Evolutionary conservation across 2,329 filamentous ascomycete genomes (phyloP).

Genomic region (Ambrosiella beaveri): DNA sequence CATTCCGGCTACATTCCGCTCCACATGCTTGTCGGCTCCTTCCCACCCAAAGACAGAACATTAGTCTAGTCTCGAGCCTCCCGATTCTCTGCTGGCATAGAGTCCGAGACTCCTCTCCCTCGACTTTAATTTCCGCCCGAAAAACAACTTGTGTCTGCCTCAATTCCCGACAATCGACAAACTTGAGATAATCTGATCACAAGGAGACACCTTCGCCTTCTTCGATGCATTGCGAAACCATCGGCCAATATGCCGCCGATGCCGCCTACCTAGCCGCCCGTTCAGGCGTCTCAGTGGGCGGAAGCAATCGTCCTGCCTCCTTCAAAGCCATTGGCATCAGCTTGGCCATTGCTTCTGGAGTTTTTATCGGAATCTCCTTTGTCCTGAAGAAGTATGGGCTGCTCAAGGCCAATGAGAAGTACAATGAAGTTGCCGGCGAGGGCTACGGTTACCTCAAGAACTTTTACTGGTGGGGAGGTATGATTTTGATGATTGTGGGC

Average conservation of each 20-base stretch:
- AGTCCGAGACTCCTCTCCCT: not conserved
- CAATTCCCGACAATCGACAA: not conserved
- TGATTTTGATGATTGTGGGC: slow-evolving; percentile 92
- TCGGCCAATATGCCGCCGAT: slow-evolving; percentile 4
- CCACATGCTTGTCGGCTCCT: not conserved
- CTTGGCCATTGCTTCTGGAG: slow-evolving; percentile 68
- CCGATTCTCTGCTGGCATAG: not conserved
- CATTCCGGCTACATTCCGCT: not conserved
- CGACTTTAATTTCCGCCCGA: no score
- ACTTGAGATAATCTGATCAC: not conserved
- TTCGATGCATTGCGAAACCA: slow-evolving; percentile 5
- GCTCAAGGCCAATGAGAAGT: slow-evolving; percentile 85
- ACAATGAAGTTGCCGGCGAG: slow-evolving; percentile 87
- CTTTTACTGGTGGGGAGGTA: slow-evolving; percentile 83
- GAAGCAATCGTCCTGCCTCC: slow-evolving; percentile 26
- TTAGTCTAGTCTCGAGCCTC: not conserved
- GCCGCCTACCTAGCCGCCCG: slow-evolving; percentile 18
- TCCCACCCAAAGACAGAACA: not conserved
- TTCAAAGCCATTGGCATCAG: slow-evolving; percentile 81
- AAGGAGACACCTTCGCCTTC: not conserved
- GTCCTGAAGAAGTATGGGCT: slow-evolving; percentile 89
- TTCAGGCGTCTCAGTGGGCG: slow-evolving; percentile 19
- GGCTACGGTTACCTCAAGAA: slow-evolving; percentile 97
- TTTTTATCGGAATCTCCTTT: slow-evolving; percentile 90
- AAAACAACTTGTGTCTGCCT: not conserved